phyloP scores from a whole-genome alignment of 2,329 filamentous ascomycete genomes.

The Colletotrichum endophyticum region DNA sequence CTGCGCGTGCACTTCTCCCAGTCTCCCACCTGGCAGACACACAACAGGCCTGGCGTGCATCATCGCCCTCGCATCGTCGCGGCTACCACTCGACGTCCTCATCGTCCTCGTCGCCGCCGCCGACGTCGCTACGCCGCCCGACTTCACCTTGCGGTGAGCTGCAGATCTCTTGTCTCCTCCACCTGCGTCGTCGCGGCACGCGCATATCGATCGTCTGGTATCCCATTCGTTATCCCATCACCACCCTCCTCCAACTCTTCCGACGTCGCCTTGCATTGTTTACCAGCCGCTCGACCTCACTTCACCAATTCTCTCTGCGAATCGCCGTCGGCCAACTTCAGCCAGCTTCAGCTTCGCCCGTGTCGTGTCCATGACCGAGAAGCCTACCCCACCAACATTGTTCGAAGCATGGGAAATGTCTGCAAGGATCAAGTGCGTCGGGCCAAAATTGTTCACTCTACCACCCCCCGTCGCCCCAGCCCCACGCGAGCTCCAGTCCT shows the following conservation, averaged over 20 bases:
- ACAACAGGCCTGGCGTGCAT: not conserved
- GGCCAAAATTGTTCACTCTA: not conserved
- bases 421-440: slow-evolving; percentile 48
- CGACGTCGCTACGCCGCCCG: not conserved
- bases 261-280: not conserved
- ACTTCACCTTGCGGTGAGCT: not conserved
- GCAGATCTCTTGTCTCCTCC: not conserved
- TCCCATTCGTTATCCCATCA: not conserved
- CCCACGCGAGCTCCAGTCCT: slow-evolving; percentile 23
- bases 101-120: not conserved
- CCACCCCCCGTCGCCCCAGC: slow-evolving; percentile 8
- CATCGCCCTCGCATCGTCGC: not conserved
- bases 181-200: not conserved
- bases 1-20: not conserved
- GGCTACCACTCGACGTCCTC: not conserved
- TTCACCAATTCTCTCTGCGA: not conserved
- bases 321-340: not conserved
- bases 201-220: not conserved
- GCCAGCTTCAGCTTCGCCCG: not conserved
- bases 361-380: slow-evolving; percentile 46
- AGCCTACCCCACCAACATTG: slow-evolving; percentile 37
- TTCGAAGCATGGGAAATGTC: slow-evolving; percentile 55
- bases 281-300: not conserved
- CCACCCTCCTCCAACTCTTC: not conserved
- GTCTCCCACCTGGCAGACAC: not conserved